A percentile compares a stretch with the other conserved stretches of the same genome.
These are phyloP conservation scores for Trichoderma oligosporum DNA, from an alignment of 2,329 filamentous ascomycete genomes.

Conservation along the genomic window DNA sequence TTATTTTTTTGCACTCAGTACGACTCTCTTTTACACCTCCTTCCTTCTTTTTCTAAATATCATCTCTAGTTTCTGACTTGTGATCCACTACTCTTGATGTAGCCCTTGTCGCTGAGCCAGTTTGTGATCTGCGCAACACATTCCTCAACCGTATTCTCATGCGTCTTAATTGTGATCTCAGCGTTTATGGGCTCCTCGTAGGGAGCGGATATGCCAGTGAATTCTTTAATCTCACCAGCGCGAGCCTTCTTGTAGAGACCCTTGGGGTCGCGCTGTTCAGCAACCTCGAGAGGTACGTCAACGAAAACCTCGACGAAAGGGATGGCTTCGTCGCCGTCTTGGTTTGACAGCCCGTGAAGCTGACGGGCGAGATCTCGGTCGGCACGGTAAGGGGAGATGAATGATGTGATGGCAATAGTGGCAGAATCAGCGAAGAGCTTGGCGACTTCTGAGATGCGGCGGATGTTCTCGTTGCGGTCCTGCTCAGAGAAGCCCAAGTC, in stretches of 20 bases:
- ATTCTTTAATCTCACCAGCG: slow-evolving; percentile 91
- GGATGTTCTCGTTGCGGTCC: slow-evolving; percentile 96
- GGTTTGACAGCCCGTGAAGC: slow-evolving; percentile 61
- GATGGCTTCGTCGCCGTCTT: slow-evolving; percentile 62
- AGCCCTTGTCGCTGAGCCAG: slow-evolving; percentile 69
- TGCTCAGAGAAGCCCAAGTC: slow-evolving; percentile 91
- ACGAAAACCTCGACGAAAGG: slow-evolving; percentile 93
- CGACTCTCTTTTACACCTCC: not conserved
- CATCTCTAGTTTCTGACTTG: slow-evolving; percentile 3
- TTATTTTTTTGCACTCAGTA: slow-evolving; percentile 20
- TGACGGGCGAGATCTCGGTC: slow-evolving; percentile 80
- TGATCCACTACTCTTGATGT: slow-evolving; percentile 26
- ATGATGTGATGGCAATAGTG: slow-evolving; percentile 85
- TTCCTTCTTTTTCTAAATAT: not conserved
- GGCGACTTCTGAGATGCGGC: slow-evolving; percentile 91
- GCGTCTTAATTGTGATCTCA: slow-evolving; percentile 82
- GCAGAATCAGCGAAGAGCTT: slow-evolving; percentile 93
- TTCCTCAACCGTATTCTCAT: slow-evolving; percentile 80
- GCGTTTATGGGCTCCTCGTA: slow-evolving; percentile 86
- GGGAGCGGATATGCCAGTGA: slow-evolving; percentile 90
- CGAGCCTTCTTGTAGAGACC: slow-evolving; percentile 96
- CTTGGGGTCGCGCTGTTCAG: slow-evolving; percentile 94
- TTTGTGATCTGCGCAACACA: slow-evolving; percentile 79
- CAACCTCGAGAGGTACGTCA: slow-evolving; percentile 85
- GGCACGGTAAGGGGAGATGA: slow-evolving; percentile 91